Base-by-base conservation (phyloP, 2,329 filamentous ascomycete genomes). In the Aspergillus persii region DNA sequence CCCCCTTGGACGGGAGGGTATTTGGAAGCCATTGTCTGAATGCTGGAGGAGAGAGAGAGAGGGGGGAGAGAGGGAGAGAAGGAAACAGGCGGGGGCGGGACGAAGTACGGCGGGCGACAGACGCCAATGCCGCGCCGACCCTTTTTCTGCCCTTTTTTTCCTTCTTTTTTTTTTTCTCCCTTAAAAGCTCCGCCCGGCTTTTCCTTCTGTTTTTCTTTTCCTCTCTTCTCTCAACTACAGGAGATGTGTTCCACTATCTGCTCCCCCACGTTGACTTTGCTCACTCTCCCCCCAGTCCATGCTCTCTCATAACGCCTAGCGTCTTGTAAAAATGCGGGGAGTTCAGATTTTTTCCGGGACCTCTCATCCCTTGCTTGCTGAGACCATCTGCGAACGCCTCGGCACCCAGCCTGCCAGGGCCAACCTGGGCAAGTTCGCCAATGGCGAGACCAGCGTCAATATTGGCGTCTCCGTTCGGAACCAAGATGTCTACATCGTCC, bases 401-500 rank as follows among this genome's bases (percentile, higher is more conserved):
- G 87, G 87, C 49, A 83, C 83, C 65, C 79, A 82, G 60, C 83
- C 82, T 29, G 82, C 84, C 53, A 81, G 83, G 62, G 86, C 84
- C 63, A 82, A 85, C 61, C 77, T 89, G 65, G 81, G 84, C 64
- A 88, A 89, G 72, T 89, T 89, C 74, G 84, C 83, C 76, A 89
- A 89, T 76, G 87, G 87, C 63, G 87, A 89, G 79, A 89, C 86
- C 50, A 86, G 84, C 57, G 87, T 89, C 65, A 84, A 87, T 70
- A 87, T 89, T 69, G 84, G 85, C 41, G 77, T 76, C 53, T 89
- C 87, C 29, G 92, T 99, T 66, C 90, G 95, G 68, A 96, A 99
- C 75, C 96, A 98, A 77, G 94, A 99, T 84, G 94, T 99, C 70
- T 99, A 98, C 77, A 94, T 99, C 74, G 90, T 99, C 61, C 95